phyloP scores from a whole-genome alignment of 2,329 filamentous ascomycete genomes.

The Hypoxylon sp. region DNA sequence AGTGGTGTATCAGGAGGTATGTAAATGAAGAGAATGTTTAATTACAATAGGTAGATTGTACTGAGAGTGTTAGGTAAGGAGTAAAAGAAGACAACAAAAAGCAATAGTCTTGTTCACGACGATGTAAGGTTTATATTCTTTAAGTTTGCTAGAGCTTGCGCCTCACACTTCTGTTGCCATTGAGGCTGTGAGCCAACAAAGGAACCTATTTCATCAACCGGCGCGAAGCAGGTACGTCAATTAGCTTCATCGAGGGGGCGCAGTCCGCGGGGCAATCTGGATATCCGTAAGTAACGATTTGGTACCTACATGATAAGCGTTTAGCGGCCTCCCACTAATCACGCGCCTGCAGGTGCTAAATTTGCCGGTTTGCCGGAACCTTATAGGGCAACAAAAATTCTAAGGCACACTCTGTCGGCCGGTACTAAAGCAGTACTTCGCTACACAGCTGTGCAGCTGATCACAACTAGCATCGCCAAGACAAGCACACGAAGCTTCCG shows the following conservation, averaged over 20 bases:
- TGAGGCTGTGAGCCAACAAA: conserved; percentile 44
- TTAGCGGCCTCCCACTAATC: conserved; percentile 4
- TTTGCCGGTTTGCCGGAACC: background rate
- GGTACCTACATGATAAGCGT: conserved; percentile 3
- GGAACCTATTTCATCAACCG: conserved; percentile 5
- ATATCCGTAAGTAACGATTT: background rate
- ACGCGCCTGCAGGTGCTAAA: background rate
- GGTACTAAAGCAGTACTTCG: background rate
- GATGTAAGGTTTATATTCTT: conserved; percentile 18
- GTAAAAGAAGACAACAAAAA: background rate
- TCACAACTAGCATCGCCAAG: conserved; percentile 17
- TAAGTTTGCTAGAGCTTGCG: conserved; percentile 24
- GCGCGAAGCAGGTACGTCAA: conserved; percentile 9
- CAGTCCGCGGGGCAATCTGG: conserved; percentile 14
- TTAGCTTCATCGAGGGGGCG: conserved; percentile 27
- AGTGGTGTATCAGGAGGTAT: background rate
- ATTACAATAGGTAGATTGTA: background rate
- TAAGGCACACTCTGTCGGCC: background rate
- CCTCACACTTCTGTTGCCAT: conserved; percentile 26
- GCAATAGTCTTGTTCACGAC: background rate
- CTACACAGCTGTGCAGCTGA: background rate
- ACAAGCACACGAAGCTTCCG: conserved; percentile 26
- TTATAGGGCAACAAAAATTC: background rate
- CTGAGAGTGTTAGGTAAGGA: conserved; percentile 2
- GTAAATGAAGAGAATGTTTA: background rate